phyloP scores from a whole-genome alignment of 1,284 basidiomycete genomes.

The Vanrija pseudolonga region DNA sequence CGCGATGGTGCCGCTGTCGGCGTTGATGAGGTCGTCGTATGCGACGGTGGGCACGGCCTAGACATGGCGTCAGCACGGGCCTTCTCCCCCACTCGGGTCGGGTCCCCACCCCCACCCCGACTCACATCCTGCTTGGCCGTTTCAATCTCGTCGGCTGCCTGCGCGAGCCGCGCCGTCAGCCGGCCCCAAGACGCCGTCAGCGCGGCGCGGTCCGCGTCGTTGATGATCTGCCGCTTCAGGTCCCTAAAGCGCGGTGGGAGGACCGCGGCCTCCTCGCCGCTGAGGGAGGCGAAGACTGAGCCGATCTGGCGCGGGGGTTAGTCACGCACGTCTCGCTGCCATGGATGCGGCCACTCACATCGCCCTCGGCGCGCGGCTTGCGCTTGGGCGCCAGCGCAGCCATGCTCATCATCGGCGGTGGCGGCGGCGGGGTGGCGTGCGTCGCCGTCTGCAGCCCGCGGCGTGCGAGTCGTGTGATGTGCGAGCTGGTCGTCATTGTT shows the following conservation, averaged over 20 bases:
- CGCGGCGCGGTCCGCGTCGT: slow-evolving; percentile 50
- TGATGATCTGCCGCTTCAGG: slow-evolving; percentile 57
- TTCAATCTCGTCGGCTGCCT: slow-evolving; percentile 53
- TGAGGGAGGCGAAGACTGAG: slow-evolving; percentile 59
- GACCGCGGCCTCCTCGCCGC: slow-evolving; percentile 47
- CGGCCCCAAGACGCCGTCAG: slow-evolving; percentile 58
- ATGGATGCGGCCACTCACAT: too few species aligned
- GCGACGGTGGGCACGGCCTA: slow-evolving; percentile 60
- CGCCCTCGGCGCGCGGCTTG: slow-evolving; percentile 17
- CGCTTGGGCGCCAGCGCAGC: neutral
- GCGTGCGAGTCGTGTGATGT: neutral
- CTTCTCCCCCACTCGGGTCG: neutral
- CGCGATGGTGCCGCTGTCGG: slow-evolving; percentile 49
- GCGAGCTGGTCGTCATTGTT: too few species aligned
- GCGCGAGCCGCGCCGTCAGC: slow-evolving; percentile 56
- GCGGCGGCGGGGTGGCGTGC: neutral
- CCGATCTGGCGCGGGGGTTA: slow-evolving; percentile 50
- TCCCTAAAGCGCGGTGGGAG: slow-evolving; percentile 60
- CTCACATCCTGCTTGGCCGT: slow-evolving; percentile 46
- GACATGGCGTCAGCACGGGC: neutral
- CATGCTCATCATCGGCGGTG: neutral
- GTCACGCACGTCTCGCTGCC: slow-evolving; percentile 16
- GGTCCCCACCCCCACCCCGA: neutral
- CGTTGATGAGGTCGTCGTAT: slow-evolving; percentile 55
- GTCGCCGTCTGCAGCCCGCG: neutral